phyloP scores from a whole-genome alignment of 257 asterid species.

The Striga asiatica region DNA sequence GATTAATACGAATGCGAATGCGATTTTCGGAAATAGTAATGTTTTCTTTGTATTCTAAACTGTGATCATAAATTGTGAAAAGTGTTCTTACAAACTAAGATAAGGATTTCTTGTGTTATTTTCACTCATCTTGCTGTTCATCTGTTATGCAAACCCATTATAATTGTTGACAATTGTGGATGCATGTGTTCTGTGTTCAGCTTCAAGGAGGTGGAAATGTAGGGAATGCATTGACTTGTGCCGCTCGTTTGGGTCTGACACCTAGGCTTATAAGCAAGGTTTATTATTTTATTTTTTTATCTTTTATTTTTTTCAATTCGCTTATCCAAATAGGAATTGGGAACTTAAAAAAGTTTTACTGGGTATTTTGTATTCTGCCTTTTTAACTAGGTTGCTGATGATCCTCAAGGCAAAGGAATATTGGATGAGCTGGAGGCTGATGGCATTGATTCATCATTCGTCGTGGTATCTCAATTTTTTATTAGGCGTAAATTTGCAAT shows the following conservation, averaged over 20 bases:
- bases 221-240: slow-evolving; percentile 86
- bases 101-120: too few relatives aligned
- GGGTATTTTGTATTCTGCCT: neutral
- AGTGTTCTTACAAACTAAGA: too few relatives aligned
- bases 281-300: slow-evolving; percentile 1
- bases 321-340: slow-evolving; percentile 4
- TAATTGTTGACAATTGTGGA: neutral
- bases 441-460: slow-evolving; percentile 72
- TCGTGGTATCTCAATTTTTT: slow-evolving; percentile 37
- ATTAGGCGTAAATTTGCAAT: neutral
- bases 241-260: slow-evolving; percentile 74
- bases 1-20: too few relatives aligned
- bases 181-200: slow-evolving; percentile 25
- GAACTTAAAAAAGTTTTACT: neutral
- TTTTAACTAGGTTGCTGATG: slow-evolving; percentile 67
- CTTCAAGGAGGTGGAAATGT: slow-evolving; percentile 93
- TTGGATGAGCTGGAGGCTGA: slow-evolving; percentile 75
- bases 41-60: too few relatives aligned
- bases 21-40: too few relatives aligned
- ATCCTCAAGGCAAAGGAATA: slow-evolving; percentile 81
- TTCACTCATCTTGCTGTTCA: too few relatives aligned
- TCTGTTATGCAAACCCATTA: too few relatives aligned
- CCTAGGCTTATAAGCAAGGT: slow-evolving; percentile 90
- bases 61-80: too few relatives aligned
- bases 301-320: slow-evolving; percentile 6